Evolutionary conservation across 306 rosid species (phyloP), one percentile per base, ranked within the genome.

Genomic region (Acacia crassicarpa): DNA sequence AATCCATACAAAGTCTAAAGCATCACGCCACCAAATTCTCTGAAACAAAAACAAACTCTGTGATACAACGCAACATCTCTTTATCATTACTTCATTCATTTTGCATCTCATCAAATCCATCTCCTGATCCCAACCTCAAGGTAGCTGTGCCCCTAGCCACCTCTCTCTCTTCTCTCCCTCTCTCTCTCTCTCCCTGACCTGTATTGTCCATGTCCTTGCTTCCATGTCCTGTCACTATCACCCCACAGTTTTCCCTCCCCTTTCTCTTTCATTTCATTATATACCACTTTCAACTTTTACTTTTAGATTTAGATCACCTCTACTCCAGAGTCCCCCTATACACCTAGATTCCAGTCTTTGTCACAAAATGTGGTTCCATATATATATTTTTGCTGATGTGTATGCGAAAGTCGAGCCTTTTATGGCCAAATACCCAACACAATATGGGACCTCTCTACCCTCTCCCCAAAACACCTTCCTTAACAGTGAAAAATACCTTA

Each of bases 161-260:
- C 38, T 0, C 46, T 8, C 2, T 15, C 4, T 4, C 40, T 17
- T 19, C 73, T 48, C 46, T 23, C 61, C 9, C 67, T 49, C 61
- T 23, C 61, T 27, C 80, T 78, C 81, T 16, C 79, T 30, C 78
- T 11, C 62, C 61, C 86, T 72, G 72, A 25, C 65, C 67, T 83
- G 92, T 85, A 77, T 87, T 79, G 95, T 92, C 97, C 79, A 94
- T 75, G 85, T 92, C 94, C 78, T 63, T 83, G 89, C 88, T 79
- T 78, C n/a, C 49, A 79, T 80, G 97, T 92, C 91, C 62, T 22
- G 94, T 92, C 95, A 72, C 86, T 0, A 69, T 94, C 95, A 87
- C 85, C 72, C 72, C 77, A 43, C 71, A 46, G 41, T 19, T 46
- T 63, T 46, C 44, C 20, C 14, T 19, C 20, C 25, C 58, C 0